Percentiles rank a stretch among this genome's conserved stretches.
Evolutionary conservation across 2,329 filamentous ascomycete genomes (phyloP).

Genomic region (Aspergillus quadrilineatus): DNA sequence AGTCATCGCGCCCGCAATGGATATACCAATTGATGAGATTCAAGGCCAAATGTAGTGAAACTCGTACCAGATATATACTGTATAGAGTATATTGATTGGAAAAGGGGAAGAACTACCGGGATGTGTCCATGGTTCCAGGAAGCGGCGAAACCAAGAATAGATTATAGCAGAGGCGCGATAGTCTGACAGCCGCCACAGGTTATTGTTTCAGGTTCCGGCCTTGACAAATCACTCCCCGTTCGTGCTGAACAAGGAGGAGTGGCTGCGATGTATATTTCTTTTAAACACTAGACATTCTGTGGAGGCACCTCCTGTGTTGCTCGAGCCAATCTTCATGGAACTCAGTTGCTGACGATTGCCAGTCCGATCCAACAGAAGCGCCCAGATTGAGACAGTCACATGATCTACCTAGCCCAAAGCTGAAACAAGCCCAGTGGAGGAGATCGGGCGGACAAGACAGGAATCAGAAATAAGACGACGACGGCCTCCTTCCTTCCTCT

Average conservation of each 20-base stretch:
- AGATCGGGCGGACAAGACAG: background rate
- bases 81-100: background rate
- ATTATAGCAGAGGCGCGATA: conserved; percentile 3
- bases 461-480: conserved; percentile 3
- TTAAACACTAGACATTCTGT: background rate
- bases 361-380: background rate
- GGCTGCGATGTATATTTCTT: background rate
- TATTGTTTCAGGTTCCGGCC: conserved; percentile 24
- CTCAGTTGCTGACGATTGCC: background rate
- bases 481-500: conserved; percentile 1
- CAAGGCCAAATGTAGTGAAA: conserved; percentile 2
- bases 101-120: background rate
- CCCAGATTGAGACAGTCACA: conserved; percentile 3
- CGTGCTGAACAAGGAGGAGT: conserved; percentile 2
- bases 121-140: conserved; percentile 6
- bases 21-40: background rate
- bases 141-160: conserved; percentile 10
- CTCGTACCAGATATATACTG: background rate
- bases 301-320: background rate
- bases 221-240: conserved; percentile 21
- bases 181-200: conserved; percentile 12
- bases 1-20: background rate
- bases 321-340: background rate
- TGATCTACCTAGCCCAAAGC: conserved; percentile 1
- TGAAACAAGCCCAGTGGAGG: conserved; percentile 7